These are phyloP conservation scores for Solanum hybrid DNA, from an alignment of 305 asterid species.

Conservation along the genomic window DNA sequence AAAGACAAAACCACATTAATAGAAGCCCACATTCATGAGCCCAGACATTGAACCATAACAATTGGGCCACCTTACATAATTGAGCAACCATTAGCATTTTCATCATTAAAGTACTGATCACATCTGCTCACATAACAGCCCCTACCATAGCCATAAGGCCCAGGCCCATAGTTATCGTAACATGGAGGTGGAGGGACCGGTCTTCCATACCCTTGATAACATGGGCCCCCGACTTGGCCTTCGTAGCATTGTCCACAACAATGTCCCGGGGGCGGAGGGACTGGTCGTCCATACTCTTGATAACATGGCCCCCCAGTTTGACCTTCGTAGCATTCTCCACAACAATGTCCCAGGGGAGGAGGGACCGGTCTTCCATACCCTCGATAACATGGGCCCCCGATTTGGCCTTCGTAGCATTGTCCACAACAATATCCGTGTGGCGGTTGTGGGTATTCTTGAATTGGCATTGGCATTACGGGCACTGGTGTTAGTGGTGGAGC, in stretches of 20 bases:
- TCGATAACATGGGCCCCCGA: constrained; percentile 26
- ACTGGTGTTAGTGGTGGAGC: not conserved
- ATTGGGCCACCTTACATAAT: constrained; percentile 26
- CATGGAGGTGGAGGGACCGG: too few species aligned
- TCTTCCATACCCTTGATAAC: constrained; percentile 30
- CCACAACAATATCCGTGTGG: constrained; percentile 6
- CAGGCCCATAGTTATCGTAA: not conserved
- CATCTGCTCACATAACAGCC: constrained; percentile 15
- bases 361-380: constrained; percentile 18
- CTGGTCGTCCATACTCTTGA: too few species aligned
- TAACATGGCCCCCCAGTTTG: too few species aligned
- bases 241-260: constrained; percentile 15
- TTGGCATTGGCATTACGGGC: not conserved
- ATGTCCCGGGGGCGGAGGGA: too few species aligned
- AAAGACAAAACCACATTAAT: not conserved
- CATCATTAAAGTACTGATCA: constrained; percentile 38
- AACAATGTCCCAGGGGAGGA: too few species aligned
- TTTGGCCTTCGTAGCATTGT: constrained; percentile 20
- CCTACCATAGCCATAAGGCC: constrained; percentile 8
- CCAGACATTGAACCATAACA: not conserved
- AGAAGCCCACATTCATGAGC: not conserved
- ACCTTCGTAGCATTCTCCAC: too few species aligned
- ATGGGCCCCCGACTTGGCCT: constrained; percentile 22
- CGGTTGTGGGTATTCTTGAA: constrained; percentile 9
- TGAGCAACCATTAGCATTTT: constrained; percentile 37